These are phyloP conservation scores for Epichloe coenophiala DNA, from an alignment of 2,329 filamentous ascomycete genomes.

Conservation along the genomic window DNA sequence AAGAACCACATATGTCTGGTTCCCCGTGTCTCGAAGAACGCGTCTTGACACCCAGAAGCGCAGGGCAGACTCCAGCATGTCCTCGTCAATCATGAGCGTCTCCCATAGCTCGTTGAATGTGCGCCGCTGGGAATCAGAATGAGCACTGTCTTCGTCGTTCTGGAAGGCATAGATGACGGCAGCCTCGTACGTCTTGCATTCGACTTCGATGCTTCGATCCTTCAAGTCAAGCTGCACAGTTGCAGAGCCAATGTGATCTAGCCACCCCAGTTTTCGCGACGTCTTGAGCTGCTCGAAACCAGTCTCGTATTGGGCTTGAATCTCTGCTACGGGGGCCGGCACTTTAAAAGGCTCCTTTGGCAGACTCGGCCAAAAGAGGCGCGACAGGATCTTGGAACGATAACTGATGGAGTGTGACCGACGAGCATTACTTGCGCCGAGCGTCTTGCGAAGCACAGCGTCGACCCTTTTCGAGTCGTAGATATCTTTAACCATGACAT, in stretches of 20 bases:
- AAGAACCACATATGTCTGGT: conserved; percentile 51
- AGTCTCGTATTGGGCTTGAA: conserved; percentile 58
- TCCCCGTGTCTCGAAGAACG: conserved; percentile 44
- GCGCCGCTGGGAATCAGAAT: conserved; percentile 22
- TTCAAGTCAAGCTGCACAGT: conserved; percentile 70
- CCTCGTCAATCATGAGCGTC: conserved; percentile 57
- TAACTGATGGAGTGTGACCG: conserved; percentile 27
- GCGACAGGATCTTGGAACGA: conserved; percentile 76
- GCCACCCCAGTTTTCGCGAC: conserved; percentile 77
- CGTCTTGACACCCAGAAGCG: conserved; percentile 58
- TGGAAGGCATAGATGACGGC: conserved; percentile 79
- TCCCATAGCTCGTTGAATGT: conserved; percentile 40
- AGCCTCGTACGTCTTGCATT: conserved; percentile 74
- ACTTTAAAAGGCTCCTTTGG: conserved; percentile 55
- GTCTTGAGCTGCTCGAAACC: conserved; percentile 72
- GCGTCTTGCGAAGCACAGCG: conserved; percentile 41
- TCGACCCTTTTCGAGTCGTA: conserved; percentile 70
- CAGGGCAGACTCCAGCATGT: conserved; percentile 54
- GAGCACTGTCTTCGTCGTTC: conserved; percentile 21
- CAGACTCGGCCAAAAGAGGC: conserved; percentile 84
- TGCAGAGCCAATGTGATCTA: conserved; percentile 68
- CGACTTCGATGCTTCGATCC: conserved; percentile 74
- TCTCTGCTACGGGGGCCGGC: conserved; percentile 40
- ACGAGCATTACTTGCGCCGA: conserved; percentile 8
- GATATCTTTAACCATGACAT: conserved; percentile 95